Conservation (phyloP, 371 early-diverging fungal genomes). For the Apophysomyces elegans region DNA sequence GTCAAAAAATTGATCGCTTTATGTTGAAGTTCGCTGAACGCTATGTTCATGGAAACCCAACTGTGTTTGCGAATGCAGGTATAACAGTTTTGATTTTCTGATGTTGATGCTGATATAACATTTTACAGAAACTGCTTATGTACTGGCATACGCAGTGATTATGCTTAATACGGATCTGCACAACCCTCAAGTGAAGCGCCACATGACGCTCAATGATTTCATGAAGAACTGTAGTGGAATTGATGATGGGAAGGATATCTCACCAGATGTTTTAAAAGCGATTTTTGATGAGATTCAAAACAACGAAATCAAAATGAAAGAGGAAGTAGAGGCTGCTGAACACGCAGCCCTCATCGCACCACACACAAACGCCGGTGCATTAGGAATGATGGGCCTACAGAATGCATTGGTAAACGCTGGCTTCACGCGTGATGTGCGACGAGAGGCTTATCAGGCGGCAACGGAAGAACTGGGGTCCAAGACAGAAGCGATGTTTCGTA, state of each 20-base stretch:
- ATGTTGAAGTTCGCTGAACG: slow-evolving; percentile 97
- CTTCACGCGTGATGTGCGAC: slow-evolving; percentile 49
- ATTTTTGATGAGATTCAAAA: slow-evolving; percentile 84
- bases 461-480: slow-evolving; percentile 64
- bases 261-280: slow-evolving; percentile 63
- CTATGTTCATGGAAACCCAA: slow-evolving; percentile 82
- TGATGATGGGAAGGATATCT: slow-evolving; percentile 84
- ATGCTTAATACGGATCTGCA: slow-evolving; percentile 97
- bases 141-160: slow-evolving; percentile 92
- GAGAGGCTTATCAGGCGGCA: slow-evolving; percentile 58
- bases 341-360: slow-evolving; percentile 36
- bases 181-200: slow-evolving; percentile 87
- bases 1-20: slow-evolving; percentile 98
- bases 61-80: slow-evolving; percentile 74
- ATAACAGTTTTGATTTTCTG: neutral
- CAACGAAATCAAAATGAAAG: slow-evolving; percentile 94
- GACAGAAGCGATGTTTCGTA: slow-evolving; percentile 60
- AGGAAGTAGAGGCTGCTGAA: slow-evolving; percentile 69
- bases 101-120: neutral
- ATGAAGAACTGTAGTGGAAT: slow-evolving; percentile 94
- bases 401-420: slow-evolving; percentile 55
- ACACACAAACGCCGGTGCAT: slow-evolving; percentile 24
- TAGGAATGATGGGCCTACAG: slow-evolving; percentile 50
- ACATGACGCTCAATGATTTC: slow-evolving; percentile 94
- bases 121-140: slow-evolving; percentile 82